Conservation (phyloP, 1,139 yeast species). For the Saccharomyces pastorianus region DNA sequence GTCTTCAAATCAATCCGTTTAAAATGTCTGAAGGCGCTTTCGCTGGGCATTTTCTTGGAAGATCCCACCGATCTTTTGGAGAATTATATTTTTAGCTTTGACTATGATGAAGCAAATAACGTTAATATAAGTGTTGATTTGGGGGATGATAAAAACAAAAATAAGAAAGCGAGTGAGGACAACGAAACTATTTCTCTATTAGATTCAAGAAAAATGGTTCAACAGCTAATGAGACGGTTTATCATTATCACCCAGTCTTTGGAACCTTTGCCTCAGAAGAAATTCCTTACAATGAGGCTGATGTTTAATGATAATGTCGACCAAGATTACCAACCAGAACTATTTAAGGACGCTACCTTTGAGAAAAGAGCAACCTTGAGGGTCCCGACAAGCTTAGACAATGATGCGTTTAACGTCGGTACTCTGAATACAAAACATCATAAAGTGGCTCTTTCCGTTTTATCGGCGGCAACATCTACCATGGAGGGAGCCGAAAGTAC, state of each 20-base stretch:
- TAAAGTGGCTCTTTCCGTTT: conserved; percentile 20
- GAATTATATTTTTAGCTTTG: conserved; percentile 42
- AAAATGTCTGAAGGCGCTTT: conserved; percentile 39
- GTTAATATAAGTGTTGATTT: conserved; percentile 25
- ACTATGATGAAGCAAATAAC: conserved; percentile 31
- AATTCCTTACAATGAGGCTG: conserved; percentile 40
- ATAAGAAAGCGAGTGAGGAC: not conserved
- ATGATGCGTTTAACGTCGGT: conserved; percentile 22
- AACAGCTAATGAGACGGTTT: conserved; percentile 41
- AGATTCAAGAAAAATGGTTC: conserved; percentile 37
- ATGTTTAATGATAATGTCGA: conserved; percentile 44
- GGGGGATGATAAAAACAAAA: conserved; percentile 10
- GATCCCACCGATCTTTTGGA: conserved; percentile 40
- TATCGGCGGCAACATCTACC: conserved; percentile 16
- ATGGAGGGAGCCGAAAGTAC: conserved; percentile 5
- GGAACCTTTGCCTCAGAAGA: conserved; percentile 41
- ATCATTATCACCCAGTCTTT: conserved; percentile 45
- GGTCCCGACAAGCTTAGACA: conserved; percentile 18
- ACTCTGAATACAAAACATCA: conserved; percentile 24
- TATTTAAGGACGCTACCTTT: conserved; percentile 39
- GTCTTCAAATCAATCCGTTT: conserved; percentile 38
- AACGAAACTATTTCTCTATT: conserved; percentile 23
- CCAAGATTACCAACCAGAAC: conserved; percentile 39
- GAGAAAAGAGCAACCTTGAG: conserved; percentile 31
- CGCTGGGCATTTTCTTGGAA: conserved; percentile 40